phyloP scores from a whole-genome alignment of 768 basidiomycete species.

The Erythrobasidium yunnanense region DNA sequence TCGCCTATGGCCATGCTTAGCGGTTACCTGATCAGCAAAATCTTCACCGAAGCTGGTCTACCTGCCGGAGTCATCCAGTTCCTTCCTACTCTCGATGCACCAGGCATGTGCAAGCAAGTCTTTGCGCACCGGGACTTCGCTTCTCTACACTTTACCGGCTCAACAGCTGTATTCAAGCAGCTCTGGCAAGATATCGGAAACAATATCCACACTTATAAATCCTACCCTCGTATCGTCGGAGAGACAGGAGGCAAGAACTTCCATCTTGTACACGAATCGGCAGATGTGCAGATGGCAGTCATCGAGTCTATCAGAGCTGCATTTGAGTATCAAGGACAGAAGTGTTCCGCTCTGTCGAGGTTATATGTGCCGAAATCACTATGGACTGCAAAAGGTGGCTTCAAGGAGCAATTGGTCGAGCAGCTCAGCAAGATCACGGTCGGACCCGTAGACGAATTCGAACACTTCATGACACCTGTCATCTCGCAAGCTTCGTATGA shows the following conservation, averaged over 20 bases:
- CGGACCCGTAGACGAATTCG: constrained; percentile 62
- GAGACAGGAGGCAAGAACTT: constrained; percentile 99
- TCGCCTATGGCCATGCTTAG: constrained; percentile 90
- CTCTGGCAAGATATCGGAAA: constrained; percentile 90
- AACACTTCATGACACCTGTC: constrained; percentile 89
- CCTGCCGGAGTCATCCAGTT: constrained; percentile 95
- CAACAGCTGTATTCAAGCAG: constrained; percentile 83
- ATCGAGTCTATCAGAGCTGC: constrained; percentile 73
- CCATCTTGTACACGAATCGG: constrained; percentile 78
- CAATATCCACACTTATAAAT: constrained; percentile 75
- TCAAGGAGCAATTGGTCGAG: constrained; percentile 63
- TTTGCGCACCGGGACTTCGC: constrained; percentile 70
- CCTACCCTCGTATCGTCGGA: constrained; percentile 90
- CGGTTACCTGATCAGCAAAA: constrained; percentile 82
- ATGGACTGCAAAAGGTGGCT: constrained; percentile 61
- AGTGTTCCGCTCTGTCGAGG: constrained; percentile 88
- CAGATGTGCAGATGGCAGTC: constrained; percentile 81
- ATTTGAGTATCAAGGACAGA: constrained; percentile 97
- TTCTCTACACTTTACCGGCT: constrained; percentile 90
- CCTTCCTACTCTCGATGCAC: constrained; percentile 66
- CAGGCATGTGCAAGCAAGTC: constrained; percentile 61
- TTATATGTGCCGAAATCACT: constrained; percentile 76
- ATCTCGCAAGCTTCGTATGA: constrained; percentile 84
- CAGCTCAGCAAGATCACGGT: constrained; percentile 77
- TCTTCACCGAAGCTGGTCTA: constrained; percentile 84